phyloP scores from a whole-genome alignment of 495 filamentous ascomycete genomes.

The Lepidopterella palustris region DNA sequence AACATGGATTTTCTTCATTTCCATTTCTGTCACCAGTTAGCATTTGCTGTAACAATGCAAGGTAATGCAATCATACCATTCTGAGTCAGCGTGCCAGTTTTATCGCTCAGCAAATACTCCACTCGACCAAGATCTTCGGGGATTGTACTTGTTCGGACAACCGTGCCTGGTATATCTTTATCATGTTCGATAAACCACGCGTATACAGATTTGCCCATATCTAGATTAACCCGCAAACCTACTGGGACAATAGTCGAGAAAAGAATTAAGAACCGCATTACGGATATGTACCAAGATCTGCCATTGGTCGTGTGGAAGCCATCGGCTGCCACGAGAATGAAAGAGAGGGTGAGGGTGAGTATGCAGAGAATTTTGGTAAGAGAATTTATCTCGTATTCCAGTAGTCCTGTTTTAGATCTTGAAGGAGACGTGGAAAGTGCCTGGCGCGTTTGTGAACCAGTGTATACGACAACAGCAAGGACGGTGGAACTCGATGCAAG shows the following conservation, averaged over 20 bases:
- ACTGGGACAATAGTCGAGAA: conserved; percentile 99
- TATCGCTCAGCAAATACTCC: conserved; percentile 94
- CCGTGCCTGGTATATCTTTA: conserved; percentile 78
- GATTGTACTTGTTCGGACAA: conserved; percentile 94
- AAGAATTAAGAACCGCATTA: conserved; percentile 93
- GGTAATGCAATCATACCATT: conserved; percentile 49
- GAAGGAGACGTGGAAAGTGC: conserved; percentile 88
- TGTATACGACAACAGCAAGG: conserved; percentile 85
- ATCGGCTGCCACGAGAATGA: conserved; percentile 83
- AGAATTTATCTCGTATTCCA: conserved; percentile 96
- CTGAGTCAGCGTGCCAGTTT: conserved; percentile 94
- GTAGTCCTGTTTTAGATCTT: conserved; percentile 82
- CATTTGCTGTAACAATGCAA: not conserved
- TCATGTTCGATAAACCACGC: conserved; percentile 93
- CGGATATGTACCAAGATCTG: conserved; percentile 79
- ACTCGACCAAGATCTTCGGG: conserved; percentile 94
- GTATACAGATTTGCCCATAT: conserved; percentile 95
- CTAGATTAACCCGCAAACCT: conserved; percentile 89
- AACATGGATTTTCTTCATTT: conserved; percentile 96
- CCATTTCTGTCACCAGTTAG: conserved; percentile 62
- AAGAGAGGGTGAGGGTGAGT: conserved; percentile 76
- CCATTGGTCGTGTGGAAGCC: conserved; percentile 61
- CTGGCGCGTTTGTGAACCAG: conserved; percentile 87
- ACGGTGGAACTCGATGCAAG: conserved; percentile 87
- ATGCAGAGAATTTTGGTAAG: conserved; percentile 95